Evolutionary conservation across 192 early-diverging fungal genomes (phyloP), one percentile per base, ranked within the genome.

Genomic region (Backusella westeae): DNA sequence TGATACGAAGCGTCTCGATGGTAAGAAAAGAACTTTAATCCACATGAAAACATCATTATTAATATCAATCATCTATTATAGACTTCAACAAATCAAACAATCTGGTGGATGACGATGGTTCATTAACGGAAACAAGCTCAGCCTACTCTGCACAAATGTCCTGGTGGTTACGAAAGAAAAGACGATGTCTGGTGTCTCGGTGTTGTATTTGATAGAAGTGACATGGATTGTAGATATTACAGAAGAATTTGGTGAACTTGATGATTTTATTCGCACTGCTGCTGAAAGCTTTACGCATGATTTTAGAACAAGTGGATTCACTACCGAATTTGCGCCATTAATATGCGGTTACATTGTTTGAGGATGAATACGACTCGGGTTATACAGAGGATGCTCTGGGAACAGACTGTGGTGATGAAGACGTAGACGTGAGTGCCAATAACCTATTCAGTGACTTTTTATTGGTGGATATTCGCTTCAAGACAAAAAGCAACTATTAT

Each of bases 261-360:
- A 83, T 2, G 75, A 77, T 21, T 88, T 91, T 36, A 77, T 93
- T 32, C 67, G 75, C 6, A 78, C 81, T 0, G 84, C 84, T 19
- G 76, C 85, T 9, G 84, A 82, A 23, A 82, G 80, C 94, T 34
- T 29, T 29, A 29, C 1, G 29, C 29, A 29, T 1, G 29, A 29
- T 1, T 1, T 29, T 29, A 1, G 29, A 29, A 29, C 29, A 29
- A 29, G 29, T 29, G 29, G 1, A 29, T 29, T 29, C 29, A 1
- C 29, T 29, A 77, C 78, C 42, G 75, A 72, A 21, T 86, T 93
- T 44, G 77, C 94, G 96, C 81, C 94, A 96, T 77, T 90, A 94
- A 77, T 95, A 92, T 82, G 92, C 97, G 4, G 96, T 96, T 32
- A 93, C 95, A 6, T 96, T 95, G 96, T 92, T 96, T 73, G 97